These are phyloP conservation scores for Solanum sejunctum DNA, from an alignment of 257 asterid species.

Conservation along the genomic window DNA sequence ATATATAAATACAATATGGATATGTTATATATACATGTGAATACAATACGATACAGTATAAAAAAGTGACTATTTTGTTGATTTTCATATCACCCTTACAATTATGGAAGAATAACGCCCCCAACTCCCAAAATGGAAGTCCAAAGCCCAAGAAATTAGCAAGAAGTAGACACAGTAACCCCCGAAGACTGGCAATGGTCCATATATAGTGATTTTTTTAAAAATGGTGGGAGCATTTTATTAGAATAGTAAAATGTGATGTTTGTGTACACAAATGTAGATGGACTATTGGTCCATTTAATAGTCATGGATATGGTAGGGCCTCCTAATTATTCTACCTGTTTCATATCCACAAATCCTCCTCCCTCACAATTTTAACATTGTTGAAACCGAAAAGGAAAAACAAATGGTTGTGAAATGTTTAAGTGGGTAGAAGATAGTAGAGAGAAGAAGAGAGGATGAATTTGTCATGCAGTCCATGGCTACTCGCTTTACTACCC, in stretches of 20 bases:
- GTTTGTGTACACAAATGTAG: neutral
- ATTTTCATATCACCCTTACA: too few species aligned
- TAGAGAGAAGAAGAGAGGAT: slow-evolving; percentile 27
- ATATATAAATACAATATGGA: too few species aligned
- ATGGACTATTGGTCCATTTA: neutral
- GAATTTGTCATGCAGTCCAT: slow-evolving; percentile 45
- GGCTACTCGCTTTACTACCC: slow-evolving; percentile 40
- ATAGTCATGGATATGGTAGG: slow-evolving; percentile 28
- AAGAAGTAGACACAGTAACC: too few species aligned
- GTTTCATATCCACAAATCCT: slow-evolving; percentile 28
- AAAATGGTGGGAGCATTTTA: too few species aligned
- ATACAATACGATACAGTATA: too few species aligned
- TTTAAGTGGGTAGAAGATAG: slow-evolving; percentile 3
- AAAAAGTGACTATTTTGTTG: too few species aligned
- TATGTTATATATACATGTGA: too few species aligned
- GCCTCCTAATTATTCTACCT: slow-evolving; percentile 21
- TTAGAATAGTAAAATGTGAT: neutral
- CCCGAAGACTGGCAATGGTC: too few species aligned
- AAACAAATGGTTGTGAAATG: neutral
- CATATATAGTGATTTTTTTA: too few species aligned
- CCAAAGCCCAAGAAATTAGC: too few species aligned
- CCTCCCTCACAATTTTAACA: slow-evolving; percentile 3
- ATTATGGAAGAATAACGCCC: too few species aligned
- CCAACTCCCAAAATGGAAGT: too few species aligned
- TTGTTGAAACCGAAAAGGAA: neutral